phyloP scores from a whole-genome alignment of 352 stramenopile species.

The Phytophthora cryptogea region DNA sequence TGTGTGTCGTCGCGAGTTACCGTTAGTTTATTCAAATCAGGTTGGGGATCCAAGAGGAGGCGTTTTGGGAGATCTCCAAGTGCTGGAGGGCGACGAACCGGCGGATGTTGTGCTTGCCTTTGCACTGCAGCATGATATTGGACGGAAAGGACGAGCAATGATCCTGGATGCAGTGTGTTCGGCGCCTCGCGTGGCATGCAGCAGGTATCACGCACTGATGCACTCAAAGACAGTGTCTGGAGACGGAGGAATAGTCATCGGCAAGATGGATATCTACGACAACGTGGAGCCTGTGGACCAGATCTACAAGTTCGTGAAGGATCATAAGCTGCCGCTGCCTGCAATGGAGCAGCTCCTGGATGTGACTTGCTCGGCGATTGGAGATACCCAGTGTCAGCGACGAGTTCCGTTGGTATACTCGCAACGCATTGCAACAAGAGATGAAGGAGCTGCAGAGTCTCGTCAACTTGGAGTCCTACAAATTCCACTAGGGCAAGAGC shows the following conservation, averaged over 20 bases:
- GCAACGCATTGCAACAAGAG: slow-evolving; percentile 37
- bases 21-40: slow-evolving; percentile 46
- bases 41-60: slow-evolving; percentile 38
- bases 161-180: slow-evolving; percentile 56
- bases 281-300: slow-evolving; percentile 66
- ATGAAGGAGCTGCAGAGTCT: slow-evolving; percentile 19
- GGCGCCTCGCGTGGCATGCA: slow-evolving; percentile 39
- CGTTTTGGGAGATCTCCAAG: slow-evolving; percentile 43
- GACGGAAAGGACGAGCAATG: slow-evolving; percentile 22
- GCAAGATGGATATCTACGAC: slow-evolving; percentile 69
- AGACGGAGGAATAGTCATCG: slow-evolving; percentile 35
- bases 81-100: slow-evolving; percentile 58
- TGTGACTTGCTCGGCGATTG: slow-evolving; percentile 41
- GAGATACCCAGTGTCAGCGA: slow-evolving; percentile 39
- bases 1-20: slow-evolving; percentile 42
- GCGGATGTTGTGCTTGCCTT: slow-evolving; percentile 57
- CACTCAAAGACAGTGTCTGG: slow-evolving; percentile 49
- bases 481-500: slow-evolving; percentile 56
- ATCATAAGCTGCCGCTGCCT: slow-evolving; percentile 40
- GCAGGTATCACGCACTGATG: slow-evolving; percentile 44
- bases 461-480: slow-evolving; percentile 49
- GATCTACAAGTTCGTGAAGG: slow-evolving; percentile 71
- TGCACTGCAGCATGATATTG: slow-evolving; percentile 36
- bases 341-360: slow-evolving; percentile 47
- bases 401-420: slow-evolving; percentile 58